Percentiles rank a stretch among this genome's conserved stretches.
phyloP scores from a whole-genome alignment of 305 asterid species.

The Fraxinus ornus region DNA sequence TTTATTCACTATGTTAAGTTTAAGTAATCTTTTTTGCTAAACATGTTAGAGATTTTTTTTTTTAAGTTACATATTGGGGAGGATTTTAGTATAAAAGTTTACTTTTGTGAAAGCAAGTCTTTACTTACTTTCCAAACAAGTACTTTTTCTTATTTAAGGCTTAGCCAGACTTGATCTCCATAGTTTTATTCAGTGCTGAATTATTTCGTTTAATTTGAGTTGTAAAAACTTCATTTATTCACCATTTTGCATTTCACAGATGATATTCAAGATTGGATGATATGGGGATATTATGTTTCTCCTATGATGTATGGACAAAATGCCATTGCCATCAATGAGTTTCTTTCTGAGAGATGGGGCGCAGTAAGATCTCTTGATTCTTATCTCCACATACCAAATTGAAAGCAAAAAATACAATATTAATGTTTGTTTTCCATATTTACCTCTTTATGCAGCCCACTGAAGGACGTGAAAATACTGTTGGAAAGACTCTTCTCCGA shows the following conservation, averaged over 20 bases:
- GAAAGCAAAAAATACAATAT: conserved; percentile 6
- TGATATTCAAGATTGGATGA: conserved; percentile 67
- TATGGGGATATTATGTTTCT: conserved; percentile 78
- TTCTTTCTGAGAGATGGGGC: conserved; percentile 71
- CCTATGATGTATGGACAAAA: conserved; percentile 95
- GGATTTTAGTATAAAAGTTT: background rate
- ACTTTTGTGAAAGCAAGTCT: background rate
- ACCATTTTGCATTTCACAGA: conserved; percentile 34
- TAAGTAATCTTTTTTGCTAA: background rate
- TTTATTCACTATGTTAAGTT: background rate
- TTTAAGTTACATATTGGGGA: background rate
- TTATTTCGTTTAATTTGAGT: background rate
- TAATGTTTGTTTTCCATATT: conserved; percentile 1
- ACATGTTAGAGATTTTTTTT: background rate
- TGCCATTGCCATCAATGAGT: conserved; percentile 76
- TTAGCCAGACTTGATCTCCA: background rate
- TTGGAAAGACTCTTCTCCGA: conserved; percentile 67
- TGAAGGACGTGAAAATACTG: conserved; percentile 48
- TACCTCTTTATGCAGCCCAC: conserved; percentile 42
- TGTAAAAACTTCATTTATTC: background rate
- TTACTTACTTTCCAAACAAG: background rate
- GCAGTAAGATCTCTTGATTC: conserved; percentile 39
- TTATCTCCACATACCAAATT: background rate
- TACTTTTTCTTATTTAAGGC: background rate
- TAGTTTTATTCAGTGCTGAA: background rate